Evolutionary conservation across 331 rosid genomes (phyloP), one percentile per base, ranked within the genome.

Genomic region (Acacia concinna): DNA sequence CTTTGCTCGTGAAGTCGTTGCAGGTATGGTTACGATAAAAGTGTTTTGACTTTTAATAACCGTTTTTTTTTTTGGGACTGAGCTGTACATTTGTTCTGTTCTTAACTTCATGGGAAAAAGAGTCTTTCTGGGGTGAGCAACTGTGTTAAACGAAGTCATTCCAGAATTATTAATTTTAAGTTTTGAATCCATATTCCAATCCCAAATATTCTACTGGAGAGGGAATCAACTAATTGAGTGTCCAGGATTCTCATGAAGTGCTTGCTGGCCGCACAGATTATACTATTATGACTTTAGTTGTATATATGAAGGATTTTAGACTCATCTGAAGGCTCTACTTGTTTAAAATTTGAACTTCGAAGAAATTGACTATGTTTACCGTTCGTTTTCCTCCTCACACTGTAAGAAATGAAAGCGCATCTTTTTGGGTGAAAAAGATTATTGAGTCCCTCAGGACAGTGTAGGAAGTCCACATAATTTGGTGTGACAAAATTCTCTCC

Each of bases 1-100:
- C 84, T 93, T 93, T 47, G 97, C 98, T 78, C 99, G 99, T 83
- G 99, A 95, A 90, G 91, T 90, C 18, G 96, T 95, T 65, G 85
- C 94, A 51, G 99, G 99, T 92, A 62, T 51, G 15, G 8, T 23
- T 14, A 25, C 15, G 9, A 49, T 4, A 1, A 8, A 23, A 63
- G 69, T 11, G 18, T 78, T 66, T 34, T 64, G 59, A 41, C 18
- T 56, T 56, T 0, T 59, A 21, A n/a, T n/a, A n/a, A n/a, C n/a
- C n/a, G n/a, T 27, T 59, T 54, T 47, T 57, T 30, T 52, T 12
- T 21, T 67, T 23, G 44, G 70, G n/a, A n/a, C 44, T 79, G 40
- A 11, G 3, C 32, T 77, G 25, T 47, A 23, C n/a, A 32, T 17
- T 56, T 40, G 1, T 59, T 20, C 25, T 25, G 77, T 3, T 21